Base-by-base conservation (phyloP, 768 basidiomycete species). In the Termitomyces sp. region DNA sequence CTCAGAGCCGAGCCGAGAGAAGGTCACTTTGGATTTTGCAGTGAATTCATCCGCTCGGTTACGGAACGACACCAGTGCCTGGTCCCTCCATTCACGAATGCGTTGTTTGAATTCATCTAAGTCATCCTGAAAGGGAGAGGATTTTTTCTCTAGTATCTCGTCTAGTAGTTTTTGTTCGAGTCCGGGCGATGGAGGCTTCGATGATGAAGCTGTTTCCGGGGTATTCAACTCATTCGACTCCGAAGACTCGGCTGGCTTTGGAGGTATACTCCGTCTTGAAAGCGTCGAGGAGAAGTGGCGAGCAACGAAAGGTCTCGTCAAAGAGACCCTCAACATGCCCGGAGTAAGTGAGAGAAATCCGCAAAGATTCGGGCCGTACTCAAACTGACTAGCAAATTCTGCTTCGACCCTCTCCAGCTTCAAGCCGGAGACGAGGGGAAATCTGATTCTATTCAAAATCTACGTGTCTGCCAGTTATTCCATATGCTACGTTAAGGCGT, bases 1-100 rank as follows among this genome's bases (percentile, higher is more conserved):
- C 65, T 90, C 83, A 26, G 80, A 74, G 12, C 93, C 95, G 2
- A 96, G 79, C 64, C 86, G 80, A 43, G 87, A 86, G 64, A 96
- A 84, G 5, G 81, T 84, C 7, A 76, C 72, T 61, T 82, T 80
- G 2, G 90, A 81, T 5, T 69, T 70, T 9, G 74, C 72, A 0
- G 89, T 86, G 62, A 89, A 81, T 43, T 72, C 75, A 67, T 89
- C 85, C 43, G 84, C 77, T 42, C 77, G 79, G 57, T 74, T 74
- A 47, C 86, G 82, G 55, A 87, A 70, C 27, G 71, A 70, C 51
- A 77, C 69, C 5, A 76, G 71, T 27, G 77, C 72, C 37, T 74
- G 70, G 51, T 78, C 75, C 44, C 82, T 71, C 86, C 83, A 85
- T 51, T 81, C 77, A 60, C 71, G 75, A 56, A 78, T 62, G n/a